A percentile compares a stretch with the other conserved stretches of the same genome.
Evolutionary conservation across 2,329 filamentous ascomycete species (phyloP).

Genomic region (Trichophyton rubrum): DNA sequence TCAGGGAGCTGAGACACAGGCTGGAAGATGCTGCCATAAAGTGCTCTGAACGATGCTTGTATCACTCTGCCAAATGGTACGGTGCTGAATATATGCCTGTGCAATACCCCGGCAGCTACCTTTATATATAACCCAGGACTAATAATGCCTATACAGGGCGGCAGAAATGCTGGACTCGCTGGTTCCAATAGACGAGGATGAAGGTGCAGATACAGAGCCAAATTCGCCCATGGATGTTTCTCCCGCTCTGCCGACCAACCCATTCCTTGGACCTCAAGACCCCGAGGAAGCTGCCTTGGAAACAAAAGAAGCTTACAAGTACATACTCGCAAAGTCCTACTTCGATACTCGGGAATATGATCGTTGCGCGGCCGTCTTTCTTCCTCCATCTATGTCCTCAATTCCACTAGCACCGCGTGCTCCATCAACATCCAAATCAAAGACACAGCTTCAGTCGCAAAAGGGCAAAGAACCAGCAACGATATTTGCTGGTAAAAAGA

Average conservation of each 20-base stretch:
- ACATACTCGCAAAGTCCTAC: conserved; percentile 80
- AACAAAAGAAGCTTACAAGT: conserved; percentile 65
- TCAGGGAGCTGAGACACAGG: conserved; percentile 53
- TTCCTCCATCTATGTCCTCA: conserved; percentile 66
- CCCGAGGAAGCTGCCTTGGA: conserved; percentile 64
- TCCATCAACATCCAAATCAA: conserved; percentile 15
- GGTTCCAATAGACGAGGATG: conserved; percentile 40
- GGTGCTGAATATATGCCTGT: conserved; percentile 1
- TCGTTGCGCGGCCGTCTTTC: conserved; percentile 77
- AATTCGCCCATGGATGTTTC: conserved; percentile 48
- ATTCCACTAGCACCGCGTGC: conserved; percentile 44
- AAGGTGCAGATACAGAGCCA: conserved; percentile 45
- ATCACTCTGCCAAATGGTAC: conserved; percentile 93
- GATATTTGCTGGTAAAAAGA: conserved; percentile 27
- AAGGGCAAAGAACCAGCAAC: conserved; percentile 51
- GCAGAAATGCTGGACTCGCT: conserved; percentile 86
- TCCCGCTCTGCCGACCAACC: conserved; percentile 39
- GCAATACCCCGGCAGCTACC: not conserved
- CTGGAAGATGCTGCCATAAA: conserved; percentile 78
- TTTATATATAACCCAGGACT: not conserved
- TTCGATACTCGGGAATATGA: conserved; percentile 95
- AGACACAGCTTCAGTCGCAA: conserved; percentile 21
- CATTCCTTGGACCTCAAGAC: conserved; percentile 46
- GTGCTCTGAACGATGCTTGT: conserved; percentile 88
- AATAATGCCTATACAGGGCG: conserved; percentile 48